These are phyloP conservation scores for barrel medic (Medicago truncatula) DNA, from an alignment of 306 rosid genomes.

Conservation along the genomic window MtrunA17r5.0-ANR NC_053049.1:33562501-33563000, in stretches of 20 bases:
- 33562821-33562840: conserved; percentile 1
- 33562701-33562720: neutral
- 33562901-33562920: conserved; percentile 38
- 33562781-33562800: neutral
- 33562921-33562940: conserved; percentile 11
- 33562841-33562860: neutral
- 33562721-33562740: neutral
- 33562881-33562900: conserved; percentile 66
- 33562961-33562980: conserved; percentile 4
- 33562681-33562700: no score
- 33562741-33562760: no score
- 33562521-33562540: conserved; percentile 82
- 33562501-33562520: conserved; percentile 82
- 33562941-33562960: conserved; percentile 55
- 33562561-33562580: conserved; percentile 4
- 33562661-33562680: neutral
- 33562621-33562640: no score
- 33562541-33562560: conserved; percentile 47
- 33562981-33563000: conserved; percentile 9
- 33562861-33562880: neutral
- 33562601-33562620: no score
- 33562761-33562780: no score
- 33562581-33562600: neutral
- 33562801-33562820: conserved; percentile 52
- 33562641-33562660: neutral